Percentiles rank a stretch among this genome's conserved stretches.
phyloP scores from a whole-genome alignment of 257 asterid genomes.

The Penstemon davidsonii region DNA sequence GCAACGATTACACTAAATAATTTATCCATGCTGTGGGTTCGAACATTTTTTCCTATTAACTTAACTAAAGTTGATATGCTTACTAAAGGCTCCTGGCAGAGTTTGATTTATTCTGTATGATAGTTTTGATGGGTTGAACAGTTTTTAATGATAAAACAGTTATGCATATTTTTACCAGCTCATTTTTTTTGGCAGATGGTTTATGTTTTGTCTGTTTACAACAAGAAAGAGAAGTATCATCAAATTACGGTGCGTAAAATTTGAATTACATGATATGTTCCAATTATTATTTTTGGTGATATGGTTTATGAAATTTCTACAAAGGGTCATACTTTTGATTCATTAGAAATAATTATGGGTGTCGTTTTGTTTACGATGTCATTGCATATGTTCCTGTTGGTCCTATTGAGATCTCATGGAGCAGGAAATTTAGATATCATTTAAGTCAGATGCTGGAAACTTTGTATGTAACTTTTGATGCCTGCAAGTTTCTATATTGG shows the following conservation, averaged over 20 bases:
- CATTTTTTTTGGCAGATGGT: constrained; percentile 68
- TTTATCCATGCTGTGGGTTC: constrained; percentile 8
- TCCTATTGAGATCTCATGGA: background rate
- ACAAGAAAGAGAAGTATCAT: constrained; percentile 74
- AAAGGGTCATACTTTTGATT: constrained; percentile 8
- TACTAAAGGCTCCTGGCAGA: too few species aligned
- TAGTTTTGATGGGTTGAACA: constrained; percentile 3
- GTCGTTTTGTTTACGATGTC: constrained; percentile 22
- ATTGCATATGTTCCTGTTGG: background rate
- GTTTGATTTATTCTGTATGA: background rate
- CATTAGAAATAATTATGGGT: constrained; percentile 1
- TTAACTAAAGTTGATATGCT: background rate
- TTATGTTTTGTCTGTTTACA: constrained; percentile 79
- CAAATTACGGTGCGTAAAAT: constrained; percentile 60
- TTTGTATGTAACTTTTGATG: constrained; percentile 9
- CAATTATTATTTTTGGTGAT: constrained; percentile 17
- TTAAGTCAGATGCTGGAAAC: background rate
- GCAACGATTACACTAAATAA: too few species aligned
- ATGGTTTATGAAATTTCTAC: background rate
- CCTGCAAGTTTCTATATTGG: constrained; percentile 22
- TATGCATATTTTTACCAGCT: constrained; percentile 24
- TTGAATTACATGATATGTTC: constrained; percentile 24
- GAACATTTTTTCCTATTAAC: constrained; percentile 2
- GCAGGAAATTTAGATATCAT: constrained; percentile 19
- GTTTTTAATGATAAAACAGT: constrained; percentile 12